phyloP scores from a whole-genome alignment of 2,329 filamentous ascomycete species.

The Xylariaceae sp. region DNA sequence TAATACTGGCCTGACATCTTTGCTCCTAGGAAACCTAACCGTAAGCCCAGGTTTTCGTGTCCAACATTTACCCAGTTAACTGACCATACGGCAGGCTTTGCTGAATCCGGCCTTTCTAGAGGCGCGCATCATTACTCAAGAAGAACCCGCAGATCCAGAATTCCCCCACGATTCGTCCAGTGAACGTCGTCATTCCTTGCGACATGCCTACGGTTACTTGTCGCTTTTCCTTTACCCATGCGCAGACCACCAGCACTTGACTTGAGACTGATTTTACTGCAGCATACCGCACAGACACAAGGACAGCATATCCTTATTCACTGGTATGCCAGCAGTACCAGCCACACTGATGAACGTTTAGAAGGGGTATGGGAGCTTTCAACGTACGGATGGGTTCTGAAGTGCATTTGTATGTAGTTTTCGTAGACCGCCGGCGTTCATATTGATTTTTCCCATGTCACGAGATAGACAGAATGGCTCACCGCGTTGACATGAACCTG shows the following conservation, averaged over 20 bases:
- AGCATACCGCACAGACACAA: constrained; percentile 16
- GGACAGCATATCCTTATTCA: constrained; percentile 9
- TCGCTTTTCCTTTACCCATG: constrained; percentile 20
- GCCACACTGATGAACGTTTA: constrained; percentile 20
- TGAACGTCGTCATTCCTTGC: constrained; percentile 22
- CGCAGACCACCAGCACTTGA: constrained; percentile 23
- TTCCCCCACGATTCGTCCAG: constrained; percentile 14
- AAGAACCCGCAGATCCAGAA: constrained; percentile 13
- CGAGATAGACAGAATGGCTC: constrained; percentile 8
- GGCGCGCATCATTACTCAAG: constrained; percentile 9
- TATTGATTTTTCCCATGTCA: not conserved
- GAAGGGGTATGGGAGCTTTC: constrained; percentile 5
- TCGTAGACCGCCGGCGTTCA: constrained; percentile 12
- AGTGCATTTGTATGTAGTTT: constrained; percentile 15
- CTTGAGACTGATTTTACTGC: constrained; percentile 30
- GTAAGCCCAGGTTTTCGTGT: constrained; percentile 18
- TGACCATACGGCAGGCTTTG: constrained; percentile 5
- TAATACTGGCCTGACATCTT: constrained; percentile 47
- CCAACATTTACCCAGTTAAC: not conserved
- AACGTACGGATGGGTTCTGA: constrained; percentile 3
- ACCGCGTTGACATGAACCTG: not conserved
- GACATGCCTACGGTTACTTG: constrained; percentile 19
- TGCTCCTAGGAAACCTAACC: constrained; percentile 43
- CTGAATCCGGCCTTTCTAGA: constrained; percentile 8
- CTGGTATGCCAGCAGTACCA: constrained; percentile 23